Base-by-base conservation (phyloP, 495 filamentous ascomycete species). In the Hypomontagnella monticulosa region DNA sequence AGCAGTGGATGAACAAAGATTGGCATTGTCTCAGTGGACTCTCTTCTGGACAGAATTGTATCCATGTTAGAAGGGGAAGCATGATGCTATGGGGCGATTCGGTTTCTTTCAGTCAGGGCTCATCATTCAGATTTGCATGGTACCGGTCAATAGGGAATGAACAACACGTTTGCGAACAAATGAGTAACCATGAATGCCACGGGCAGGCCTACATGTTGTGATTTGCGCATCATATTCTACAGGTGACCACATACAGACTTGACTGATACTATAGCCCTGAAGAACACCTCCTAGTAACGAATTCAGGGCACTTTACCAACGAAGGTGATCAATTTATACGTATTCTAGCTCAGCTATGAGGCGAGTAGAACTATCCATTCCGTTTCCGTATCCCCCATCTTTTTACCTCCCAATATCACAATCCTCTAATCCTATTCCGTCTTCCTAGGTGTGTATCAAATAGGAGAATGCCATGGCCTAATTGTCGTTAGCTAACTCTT, bases 121-220 rank as follows among this genome's bases (percentile, higher is more conserved):
- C 69, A 44, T 71, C 52, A 58, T 69, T 53, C 40, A 65, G 60
- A 66, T 69, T 67, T 73, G 67, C 71, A 73, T 73, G 71, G 67
- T 69, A 71, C 68, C 61, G 71, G 71, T 66, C 67, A 69, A 60
- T 68, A 65, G 68, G 68, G 63, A 72, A 73, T 73, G 71, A 73
- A 73, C 20, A 68, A 73, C 64, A 55, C 52, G 51, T 71, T 67
- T 71, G 61, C 61, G 57, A 73, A 71, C 11, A 68, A 44, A 57
- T 27, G 23, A 27, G 20, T 43, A 48, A 41, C 15, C 23, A 56
- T 50, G 23, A 50, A 46, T 64, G 32, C 43, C 37, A n/a, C 14
- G 51, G 37, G 8, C 36, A 20, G 5, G 46, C 18, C 42, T 50
- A 12, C 23, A 23, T 27, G 18, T 20, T 33, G 51, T 56, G 60